Evolutionary conservation across 768 basidiomycete genomes (phyloP).

Genomic region (Cubamyces sp.): DNA sequence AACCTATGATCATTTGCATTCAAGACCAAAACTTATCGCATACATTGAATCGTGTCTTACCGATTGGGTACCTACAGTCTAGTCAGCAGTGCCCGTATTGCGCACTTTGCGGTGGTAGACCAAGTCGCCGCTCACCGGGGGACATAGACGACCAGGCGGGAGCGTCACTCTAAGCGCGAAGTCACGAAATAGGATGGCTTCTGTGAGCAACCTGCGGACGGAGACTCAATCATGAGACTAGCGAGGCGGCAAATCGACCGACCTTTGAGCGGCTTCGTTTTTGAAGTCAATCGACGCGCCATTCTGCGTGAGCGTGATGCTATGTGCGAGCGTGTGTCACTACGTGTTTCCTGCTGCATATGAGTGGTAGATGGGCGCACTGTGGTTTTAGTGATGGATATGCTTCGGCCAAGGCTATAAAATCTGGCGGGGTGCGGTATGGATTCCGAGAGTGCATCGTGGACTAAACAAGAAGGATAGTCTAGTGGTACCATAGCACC

Average conservation of each 20-base stretch:
- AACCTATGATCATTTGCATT: conserved; percentile 47
- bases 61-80: conserved; percentile 68
- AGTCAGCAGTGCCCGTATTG: neutral
- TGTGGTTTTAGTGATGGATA: conserved; percentile 60
- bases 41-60: conserved; percentile 36
- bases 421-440: conserved; percentile 58
- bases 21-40: no score
- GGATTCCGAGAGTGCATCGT: conserved; percentile 53
- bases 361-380: conserved; percentile 42
- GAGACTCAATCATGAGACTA: conserved; percentile 4
- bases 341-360: no score
- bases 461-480: neutral
- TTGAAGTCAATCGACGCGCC: conserved; percentile 71
- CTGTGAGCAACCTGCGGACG: conserved; percentile 67
- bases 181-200: conserved; percentile 76
- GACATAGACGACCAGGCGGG: conserved; percentile 78
- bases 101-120: no score
- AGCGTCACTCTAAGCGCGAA: conserved; percentile 66
- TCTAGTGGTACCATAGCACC: no score
- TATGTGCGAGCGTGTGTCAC: conserved; percentile 10
- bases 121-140: conserved; percentile 61
- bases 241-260: neutral
- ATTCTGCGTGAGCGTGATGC: conserved; percentile 32
- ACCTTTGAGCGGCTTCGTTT: conserved; percentile 73
- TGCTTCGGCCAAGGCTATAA: conserved; percentile 54